Base-by-base conservation (phyloP, 2,329 filamentous ascomycete species). In the Daldinia sp. region DNA sequence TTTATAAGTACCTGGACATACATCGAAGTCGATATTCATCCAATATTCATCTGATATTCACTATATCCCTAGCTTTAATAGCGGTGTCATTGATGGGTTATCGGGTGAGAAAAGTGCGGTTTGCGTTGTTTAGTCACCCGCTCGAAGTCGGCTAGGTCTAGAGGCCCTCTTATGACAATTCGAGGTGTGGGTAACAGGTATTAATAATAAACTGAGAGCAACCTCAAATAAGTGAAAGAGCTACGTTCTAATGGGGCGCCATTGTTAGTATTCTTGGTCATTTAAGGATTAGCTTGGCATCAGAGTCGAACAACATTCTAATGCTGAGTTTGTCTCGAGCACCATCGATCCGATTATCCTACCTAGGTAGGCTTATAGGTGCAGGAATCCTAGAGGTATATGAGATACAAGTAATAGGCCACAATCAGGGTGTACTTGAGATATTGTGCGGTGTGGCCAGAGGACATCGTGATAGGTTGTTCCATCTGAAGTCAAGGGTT, bases 401-500 rank as follows among this genome's bases (percentile, higher is more conserved):
- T 26, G 26, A 48, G 23, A 7, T 4, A 4, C 12, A 18, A 48
- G 18, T 6, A 26, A 26, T 48, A 48, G 20, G 23, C 12, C 10
- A 15, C 13, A 35, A 35, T 35, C 10, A 35, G 7, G 2, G 7
- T 35, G 12, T 15, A 28, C 2, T 20, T 28, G 12, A 9, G 23
- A 18, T n/a, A 48, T 39, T 13, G 44, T 48, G 44, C 6, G 15
- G 23, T 10, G 13, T 48, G 15, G 12, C 23, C 13, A 48, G 15
- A 46, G 23, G 23, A 28, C 26, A 6, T 15, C 6, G 26, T 26
- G 26, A 51, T 33, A 33, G 28, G 26, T 13, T 51, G 46, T 33
- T 51, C 15, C 46, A 15, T 51, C 46, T 18, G 26, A 51, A 51
- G 46, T 51, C 15, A 33, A 33, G n/a, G 46, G 15, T 18, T 51